Base-by-base conservation (phyloP, 371 early-diverging fungal genomes). In the Apophysomyces variabilis region DNA sequence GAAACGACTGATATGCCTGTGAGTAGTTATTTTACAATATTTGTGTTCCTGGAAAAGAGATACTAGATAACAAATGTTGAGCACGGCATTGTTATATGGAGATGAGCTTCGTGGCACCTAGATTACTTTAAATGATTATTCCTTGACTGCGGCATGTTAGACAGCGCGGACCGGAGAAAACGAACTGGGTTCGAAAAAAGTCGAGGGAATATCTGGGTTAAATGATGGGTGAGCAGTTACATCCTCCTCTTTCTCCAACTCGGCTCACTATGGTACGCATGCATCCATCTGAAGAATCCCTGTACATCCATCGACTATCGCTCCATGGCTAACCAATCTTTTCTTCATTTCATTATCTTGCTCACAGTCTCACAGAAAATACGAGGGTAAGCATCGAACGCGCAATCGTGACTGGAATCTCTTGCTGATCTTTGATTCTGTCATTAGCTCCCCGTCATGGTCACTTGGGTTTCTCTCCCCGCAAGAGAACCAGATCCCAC, bases 381-480 rank as follows among this genome's bases (percentile, higher is more conserved):
- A 7, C 54, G 54, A 50, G 54, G 54, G 54, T 50, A 50, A 50
- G 54, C 5, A 50, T 50, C 54, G 16, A 26, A 26, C 32, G 8
- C 54, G n/a, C 54, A 35, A 50, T 50, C 54, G 16, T 7, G 54
- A 21, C n/a, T n/a, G 54, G 21, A 50, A 50, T 16, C 16, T n/a
- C 4, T 59, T 50, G 21, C 18, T 21, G n/a, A 18, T n/a, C 36
- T 43, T 66, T 66, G 7, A 60, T 56, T 7, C 93, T 88, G 91
- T 91, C 32, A 26, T 26, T 26, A 87, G 92, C 92, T 82, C 98
- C 98, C 79, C 93, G 97, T 83, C 96, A 97, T 88, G 99, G 99
- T 85, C 97, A 98, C 71, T 90, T 99, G 79, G 99, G 98, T 74
- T 99, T 97, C 94, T 89, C 95, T 71, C 99, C 99, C 79, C 93